phyloP scores from a whole-genome alignment of 768 basidiomycete genomes.

The Amanita rimosa region DNA sequence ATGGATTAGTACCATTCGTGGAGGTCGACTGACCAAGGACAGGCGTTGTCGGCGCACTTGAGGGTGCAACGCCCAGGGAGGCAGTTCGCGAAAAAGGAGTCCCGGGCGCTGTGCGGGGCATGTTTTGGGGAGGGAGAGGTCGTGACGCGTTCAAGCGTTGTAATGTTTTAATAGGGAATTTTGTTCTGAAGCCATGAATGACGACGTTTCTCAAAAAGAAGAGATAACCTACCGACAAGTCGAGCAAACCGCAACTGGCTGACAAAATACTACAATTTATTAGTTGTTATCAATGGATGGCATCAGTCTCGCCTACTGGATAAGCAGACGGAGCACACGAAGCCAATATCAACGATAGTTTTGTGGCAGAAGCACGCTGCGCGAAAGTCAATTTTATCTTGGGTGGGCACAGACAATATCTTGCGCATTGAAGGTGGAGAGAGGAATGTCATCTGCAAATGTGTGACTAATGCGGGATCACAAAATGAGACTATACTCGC shows the following conservation, averaged over 20 bases:
- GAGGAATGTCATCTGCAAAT: constrained; percentile 66
- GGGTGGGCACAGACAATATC: constrained; percentile 75
- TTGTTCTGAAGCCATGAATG: constrained; percentile 44
- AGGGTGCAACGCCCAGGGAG: not conserved
- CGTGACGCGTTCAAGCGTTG: constrained; percentile 56
- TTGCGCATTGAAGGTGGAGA: constrained; percentile 52
- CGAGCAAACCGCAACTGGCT: constrained; percentile 86
- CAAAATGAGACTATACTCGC: constrained; percentile 23
- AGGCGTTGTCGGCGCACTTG: constrained; percentile 11
- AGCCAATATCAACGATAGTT: constrained; percentile 91
- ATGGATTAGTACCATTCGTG: not conserved
- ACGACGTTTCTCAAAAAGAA: constrained; percentile 3
- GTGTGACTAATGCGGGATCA: constrained; percentile 5
- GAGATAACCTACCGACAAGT: constrained; percentile 62
- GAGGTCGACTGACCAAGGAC: not conserved
- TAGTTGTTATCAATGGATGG: not conserved
- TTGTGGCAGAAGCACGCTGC: constrained; percentile 99
- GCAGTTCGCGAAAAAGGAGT: constrained; percentile 21
- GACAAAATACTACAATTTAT: constrained; percentile 70
- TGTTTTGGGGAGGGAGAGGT: constrained; percentile 8
- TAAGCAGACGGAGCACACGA: constrained; percentile 96
- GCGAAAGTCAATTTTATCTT: constrained; percentile 93
- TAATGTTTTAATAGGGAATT: constrained; percentile 90
- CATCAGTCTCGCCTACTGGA: constrained; percentile 56
- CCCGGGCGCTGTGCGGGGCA: constrained; percentile 19